Conservation (phyloP, 108 stramenopile species). For the Chaetoceros muelleri region DNA sequence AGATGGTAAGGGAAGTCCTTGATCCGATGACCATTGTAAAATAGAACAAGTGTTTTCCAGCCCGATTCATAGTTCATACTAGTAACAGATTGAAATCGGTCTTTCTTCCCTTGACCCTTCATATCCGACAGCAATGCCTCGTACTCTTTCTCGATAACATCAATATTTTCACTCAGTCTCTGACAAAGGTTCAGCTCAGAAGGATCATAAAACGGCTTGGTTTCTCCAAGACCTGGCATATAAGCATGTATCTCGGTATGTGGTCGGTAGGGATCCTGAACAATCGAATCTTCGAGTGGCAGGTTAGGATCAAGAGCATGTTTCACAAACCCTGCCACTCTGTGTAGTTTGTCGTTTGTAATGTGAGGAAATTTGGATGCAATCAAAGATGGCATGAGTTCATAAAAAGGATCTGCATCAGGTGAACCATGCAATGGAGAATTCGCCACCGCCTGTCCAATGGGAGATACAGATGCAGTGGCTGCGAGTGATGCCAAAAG, state of each 20-base stretch:
- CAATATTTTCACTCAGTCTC: conserved; percentile 54
- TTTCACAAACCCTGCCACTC: conserved; percentile 63
- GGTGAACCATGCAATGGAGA: conserved; percentile 24
- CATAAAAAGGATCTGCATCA: conserved; percentile 70
- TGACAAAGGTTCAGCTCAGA: conserved; percentile 35
- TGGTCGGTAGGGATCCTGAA: conserved; percentile 55
- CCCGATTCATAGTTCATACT: conserved; percentile 80
- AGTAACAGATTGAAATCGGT: conserved; percentile 76
- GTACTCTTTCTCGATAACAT: conserved; percentile 55
- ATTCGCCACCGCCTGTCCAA: conserved; percentile 47
- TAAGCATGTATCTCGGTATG: conserved; percentile 73
- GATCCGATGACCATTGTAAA: conserved; percentile 78
- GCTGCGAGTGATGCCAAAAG: conserved; percentile 41
- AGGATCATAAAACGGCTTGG: conserved; percentile 64
- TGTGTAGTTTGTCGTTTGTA: conserved; percentile 38
- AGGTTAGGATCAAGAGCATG: conserved; percentile 30
- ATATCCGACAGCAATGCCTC: conserved; percentile 47
- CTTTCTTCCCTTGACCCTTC: conserved; percentile 26
- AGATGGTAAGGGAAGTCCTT: conserved; percentile 79
- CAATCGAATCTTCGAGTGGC: conserved; percentile 41
- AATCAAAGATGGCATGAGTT: conserved; percentile 64
- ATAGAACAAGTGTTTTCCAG: conserved; percentile 77
- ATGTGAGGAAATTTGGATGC: conserved; percentile 53
- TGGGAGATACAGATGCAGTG: conserved; percentile 26
- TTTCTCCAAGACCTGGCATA: conserved; percentile 57